Conservation (phyloP, 345 rosid genomes). For the Camelina laxa region DNA sequence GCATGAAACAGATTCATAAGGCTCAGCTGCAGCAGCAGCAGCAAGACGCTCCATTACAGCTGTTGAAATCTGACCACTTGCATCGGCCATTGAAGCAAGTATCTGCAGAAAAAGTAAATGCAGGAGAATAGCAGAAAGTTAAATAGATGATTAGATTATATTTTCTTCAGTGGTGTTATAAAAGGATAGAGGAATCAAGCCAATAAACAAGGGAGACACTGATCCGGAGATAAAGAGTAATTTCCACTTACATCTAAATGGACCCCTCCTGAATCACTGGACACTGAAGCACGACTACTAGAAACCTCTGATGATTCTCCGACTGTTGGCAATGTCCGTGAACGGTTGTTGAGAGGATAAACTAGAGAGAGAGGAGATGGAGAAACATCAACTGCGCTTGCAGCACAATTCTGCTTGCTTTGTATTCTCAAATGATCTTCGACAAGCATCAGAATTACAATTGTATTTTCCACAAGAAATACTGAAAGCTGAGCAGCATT, state of each 20-base stretch:
- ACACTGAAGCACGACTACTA: conserved; percentile 61
- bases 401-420: conserved; percentile 80
- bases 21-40: conserved; percentile 97
- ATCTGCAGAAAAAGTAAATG: conserved; percentile 50
- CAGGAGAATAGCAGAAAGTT: not conserved
- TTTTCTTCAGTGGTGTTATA: not conserved
- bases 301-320: conserved; percentile 62
- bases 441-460: conserved; percentile 95
- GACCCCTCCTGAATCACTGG: conserved; percentile 71
- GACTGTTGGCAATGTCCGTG: conserved; percentile 47
- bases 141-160: not conserved
- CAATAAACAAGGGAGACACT: conserved; percentile 5
- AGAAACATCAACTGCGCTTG: conserved; percentile 56
- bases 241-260: conserved; percentile 82
- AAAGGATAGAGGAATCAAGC: not conserved
- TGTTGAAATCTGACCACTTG: conserved; percentile 88
- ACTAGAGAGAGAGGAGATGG: conserved; percentile 84
- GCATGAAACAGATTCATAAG: conserved; percentile 92
- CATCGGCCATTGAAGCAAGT: conserved; percentile 98
- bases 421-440: conserved; percentile 96
- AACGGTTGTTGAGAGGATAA: conserved; percentile 55
- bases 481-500: conserved; percentile 95
- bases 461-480: conserved; percentile 93
- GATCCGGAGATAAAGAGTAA: conserved; percentile 8
- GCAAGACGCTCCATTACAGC: conserved; percentile 93